Evolutionary conservation across 805 yeast species (phyloP), one percentile per base, ranked within the genome.

Genomic region (Blastobotrys mokoenaii): DNA sequence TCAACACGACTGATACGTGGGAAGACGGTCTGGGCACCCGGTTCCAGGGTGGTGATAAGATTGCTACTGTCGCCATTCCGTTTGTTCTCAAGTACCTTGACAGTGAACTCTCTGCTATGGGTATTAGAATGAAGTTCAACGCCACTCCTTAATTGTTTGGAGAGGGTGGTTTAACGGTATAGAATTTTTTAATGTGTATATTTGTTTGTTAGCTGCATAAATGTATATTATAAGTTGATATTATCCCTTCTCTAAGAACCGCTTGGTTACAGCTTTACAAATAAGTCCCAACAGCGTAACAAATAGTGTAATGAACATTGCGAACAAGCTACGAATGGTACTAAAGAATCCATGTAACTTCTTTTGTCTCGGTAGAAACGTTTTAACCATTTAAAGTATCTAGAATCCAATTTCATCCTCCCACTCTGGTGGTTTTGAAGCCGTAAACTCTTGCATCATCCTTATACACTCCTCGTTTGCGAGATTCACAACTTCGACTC

Each of bases 41-140:
- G 62, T 90, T 83, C 62, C 80, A 79, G 46, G 98, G 98, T 44
- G 98, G 98, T 60, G 80, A 77, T 49, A 76, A 93, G 50, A 87
- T 96, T n/a, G 83, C 97, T 2, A 84, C 95, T 0, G 93, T 93
- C 53, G 96, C 96, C 38, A 83, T 93, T 63, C 98, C 98, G 46
- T 93, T 89, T 63, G 98, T 93, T 30, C 76, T 93, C 74, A 84
- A 89, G 63, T 93, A 90, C 63, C 73, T 93, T 62, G 97, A 93
- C 60, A 85, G 95, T 30, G 98, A 93, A 66, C 74, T 93, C 55
- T 79, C 95, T 14, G 97, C 98, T 12, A 93, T 93, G 98, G 97
- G 97, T 68, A 88, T 93, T 55, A 81, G 84, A 66, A 74, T 93
- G 82, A 80, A 82, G 52, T 90, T 86, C 69, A 85, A 85, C 58